Evolutionary conservation across 495 filamentous ascomycete species (phyloP).

Genomic region (Margaritispora aquatica): DNA sequence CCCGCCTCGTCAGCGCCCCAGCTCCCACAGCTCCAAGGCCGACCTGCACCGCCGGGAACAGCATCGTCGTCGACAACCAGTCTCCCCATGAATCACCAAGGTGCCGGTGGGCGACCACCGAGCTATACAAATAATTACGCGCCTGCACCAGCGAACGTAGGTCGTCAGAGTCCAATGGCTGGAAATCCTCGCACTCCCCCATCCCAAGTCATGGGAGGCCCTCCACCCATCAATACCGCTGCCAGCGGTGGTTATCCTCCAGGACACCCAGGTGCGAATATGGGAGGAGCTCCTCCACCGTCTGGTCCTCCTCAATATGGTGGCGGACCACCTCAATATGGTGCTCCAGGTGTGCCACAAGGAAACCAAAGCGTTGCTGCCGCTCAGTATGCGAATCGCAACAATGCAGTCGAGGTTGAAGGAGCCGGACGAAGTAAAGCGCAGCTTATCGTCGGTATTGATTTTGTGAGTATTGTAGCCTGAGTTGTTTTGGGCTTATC

Average conservation of each 20-base stretch:
- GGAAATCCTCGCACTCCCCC: slow-evolving; percentile 45
- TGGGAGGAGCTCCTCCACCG: slow-evolving; percentile 42
- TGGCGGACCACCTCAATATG: slow-evolving; percentile 20
- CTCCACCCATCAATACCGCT: slow-evolving; percentile 65
- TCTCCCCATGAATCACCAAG: slow-evolving; percentile 51
- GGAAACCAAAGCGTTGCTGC: slow-evolving; percentile 30
- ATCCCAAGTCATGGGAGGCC: slow-evolving; percentile 61
- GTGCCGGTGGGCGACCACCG: slow-evolving; percentile 55
- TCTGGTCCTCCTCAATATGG: slow-evolving; percentile 20
- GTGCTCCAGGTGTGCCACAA: slow-evolving; percentile 12
- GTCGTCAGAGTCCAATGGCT: slow-evolving; percentile 49
- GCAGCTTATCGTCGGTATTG: slow-evolving; percentile 74
- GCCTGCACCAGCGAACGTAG: slow-evolving; percentile 28
- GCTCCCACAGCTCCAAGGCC: slow-evolving; percentile 32
- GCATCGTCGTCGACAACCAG: slow-evolving; percentile 40
- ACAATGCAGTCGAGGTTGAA: slow-evolving; percentile 72
- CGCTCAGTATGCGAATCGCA: slow-evolving; percentile 38
- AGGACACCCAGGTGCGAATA: slow-evolving; percentile 40
- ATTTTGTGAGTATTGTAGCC: slow-evolving; percentile 56
- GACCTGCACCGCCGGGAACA: slow-evolving; percentile 9
- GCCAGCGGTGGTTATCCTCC: slow-evolving; percentile 44
- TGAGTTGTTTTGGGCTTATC: neutral
- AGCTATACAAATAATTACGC: slow-evolving; percentile 65
- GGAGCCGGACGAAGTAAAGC: slow-evolving; percentile 75
- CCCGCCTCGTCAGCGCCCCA: slow-evolving; percentile 33